These are phyloP conservation scores for Graphiopsis chlorocephala DNA, from an alignment of 2,329 filamentous ascomycete species.

Conservation along the genomic window DNA sequence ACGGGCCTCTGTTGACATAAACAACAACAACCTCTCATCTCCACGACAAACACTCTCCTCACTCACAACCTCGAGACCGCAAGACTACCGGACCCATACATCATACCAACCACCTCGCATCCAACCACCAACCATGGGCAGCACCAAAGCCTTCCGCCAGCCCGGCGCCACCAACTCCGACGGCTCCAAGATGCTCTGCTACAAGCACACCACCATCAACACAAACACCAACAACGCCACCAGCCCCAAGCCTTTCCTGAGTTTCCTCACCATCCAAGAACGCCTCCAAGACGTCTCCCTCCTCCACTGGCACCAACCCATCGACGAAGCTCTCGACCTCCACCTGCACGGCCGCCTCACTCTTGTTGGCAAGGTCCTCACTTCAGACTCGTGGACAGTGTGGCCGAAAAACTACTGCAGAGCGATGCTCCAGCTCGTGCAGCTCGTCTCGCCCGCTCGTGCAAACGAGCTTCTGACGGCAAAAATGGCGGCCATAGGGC, in stretches of 20 bases:
- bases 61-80: background rate
- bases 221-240: background rate
- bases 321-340: background rate
- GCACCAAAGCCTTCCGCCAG: background rate
- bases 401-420: background rate
- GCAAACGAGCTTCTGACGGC: constrained; percentile 3
- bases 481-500: background rate
- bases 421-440: background rate
- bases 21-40: background rate
- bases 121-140: background rate
- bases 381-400: background rate
- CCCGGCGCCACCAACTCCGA: background rate
- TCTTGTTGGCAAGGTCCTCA: background rate
- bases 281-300: background rate
- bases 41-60: background rate
- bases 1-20: background rate
- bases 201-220: background rate
- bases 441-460: background rate
- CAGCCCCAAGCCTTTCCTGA: background rate
- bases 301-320: background rate
- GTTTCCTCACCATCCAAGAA: background rate
- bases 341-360: constrained; percentile 1
- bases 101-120: background rate
- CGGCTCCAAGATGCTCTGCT: background rate
- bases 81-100: background rate